phyloP scores from a whole-genome alignment of 495 filamentous ascomycete genomes.

The Penicillium macrosclerotiorum region DNA sequence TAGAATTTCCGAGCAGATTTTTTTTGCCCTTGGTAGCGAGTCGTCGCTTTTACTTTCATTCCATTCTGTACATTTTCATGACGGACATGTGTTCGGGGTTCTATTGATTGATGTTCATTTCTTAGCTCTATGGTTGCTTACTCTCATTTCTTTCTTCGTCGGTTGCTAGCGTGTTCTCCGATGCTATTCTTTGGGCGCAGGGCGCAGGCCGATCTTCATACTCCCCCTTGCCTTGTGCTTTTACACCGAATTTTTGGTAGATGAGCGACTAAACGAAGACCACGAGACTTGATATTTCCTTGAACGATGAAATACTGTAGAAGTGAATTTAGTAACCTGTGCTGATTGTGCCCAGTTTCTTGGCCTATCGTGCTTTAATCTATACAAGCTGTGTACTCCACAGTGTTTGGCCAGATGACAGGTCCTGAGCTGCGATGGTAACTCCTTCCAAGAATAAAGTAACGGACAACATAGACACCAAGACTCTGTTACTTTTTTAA shows the following conservation, averaged over 20 bases:
- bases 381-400: too few species aligned
- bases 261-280: neutral
- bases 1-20: constrained; percentile 11
- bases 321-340: too few species aligned
- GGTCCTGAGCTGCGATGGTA: too few species aligned
- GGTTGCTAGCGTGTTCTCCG: too few species aligned
- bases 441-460: too few species aligned
- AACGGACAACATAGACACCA: too few species aligned
- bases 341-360: too few species aligned
- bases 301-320: neutral
- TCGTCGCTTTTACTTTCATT: too few species aligned
- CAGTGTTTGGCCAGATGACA: too few species aligned
- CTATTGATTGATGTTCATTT: neutral
- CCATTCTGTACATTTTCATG: constrained; percentile 26
- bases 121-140: constrained; percentile 7
- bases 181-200: neutral
- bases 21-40: neutral
- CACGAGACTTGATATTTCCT: neutral
- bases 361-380: too few species aligned
- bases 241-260: constrained; percentile 7
- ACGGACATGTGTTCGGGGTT: constrained; percentile 15
- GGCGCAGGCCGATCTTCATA: constrained; percentile 5
- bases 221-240: too few species aligned
- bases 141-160: constrained; percentile 5
- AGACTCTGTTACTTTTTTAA: too few species aligned